Evolutionary conservation across 805 yeast genomes (phyloP).

Genomic region (Isabelozyma pseudorhagii): DNA sequence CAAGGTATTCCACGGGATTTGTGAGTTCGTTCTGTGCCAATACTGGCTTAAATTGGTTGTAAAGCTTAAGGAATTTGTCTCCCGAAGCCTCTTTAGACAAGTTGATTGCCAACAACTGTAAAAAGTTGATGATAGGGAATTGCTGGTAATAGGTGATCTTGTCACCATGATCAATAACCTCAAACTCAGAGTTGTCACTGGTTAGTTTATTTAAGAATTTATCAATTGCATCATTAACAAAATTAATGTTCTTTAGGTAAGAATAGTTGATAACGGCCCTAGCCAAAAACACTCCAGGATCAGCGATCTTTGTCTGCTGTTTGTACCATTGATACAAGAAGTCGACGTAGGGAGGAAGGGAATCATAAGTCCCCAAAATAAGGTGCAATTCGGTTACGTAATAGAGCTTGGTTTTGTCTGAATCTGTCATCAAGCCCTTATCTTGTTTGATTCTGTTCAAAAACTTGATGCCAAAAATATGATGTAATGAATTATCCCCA

Average conservation of each 20-base stretch:
- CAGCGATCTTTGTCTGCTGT: constrained; percentile 15
- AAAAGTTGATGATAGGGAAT: constrained; percentile 56
- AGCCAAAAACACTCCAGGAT: constrained; percentile 36
- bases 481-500: constrained; percentile 78
- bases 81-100: constrained; percentile 42
- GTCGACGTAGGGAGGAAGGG: constrained; percentile 36
- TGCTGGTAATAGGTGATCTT: constrained; percentile 34
- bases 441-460: constrained; percentile 30
- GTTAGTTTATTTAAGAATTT: constrained; percentile 12
- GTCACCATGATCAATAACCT: constrained; percentile 22
- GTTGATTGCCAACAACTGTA: constrained; percentile 62
- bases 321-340: constrained; percentile 46
- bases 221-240: constrained; percentile 39
- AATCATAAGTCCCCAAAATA: constrained; percentile 61
- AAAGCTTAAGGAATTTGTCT: constrained; percentile 53
- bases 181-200: constrained; percentile 7
- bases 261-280: constrained; percentile 77
- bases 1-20: constrained; percentile 53
- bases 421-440: constrained; percentile 11
- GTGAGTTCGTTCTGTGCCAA: constrained; percentile 33
- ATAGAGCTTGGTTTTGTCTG: constrained; percentile 39
- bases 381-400: constrained; percentile 74
- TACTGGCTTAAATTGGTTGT: constrained; percentile 43
- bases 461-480: constrained; percentile 67
- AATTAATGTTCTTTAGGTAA: constrained; percentile 61